A percentile compares a stretch with the other conserved stretches of the same genome.
Conservation (phyloP, 345 rosid genomes). For the Murraya koenigii region DNA sequence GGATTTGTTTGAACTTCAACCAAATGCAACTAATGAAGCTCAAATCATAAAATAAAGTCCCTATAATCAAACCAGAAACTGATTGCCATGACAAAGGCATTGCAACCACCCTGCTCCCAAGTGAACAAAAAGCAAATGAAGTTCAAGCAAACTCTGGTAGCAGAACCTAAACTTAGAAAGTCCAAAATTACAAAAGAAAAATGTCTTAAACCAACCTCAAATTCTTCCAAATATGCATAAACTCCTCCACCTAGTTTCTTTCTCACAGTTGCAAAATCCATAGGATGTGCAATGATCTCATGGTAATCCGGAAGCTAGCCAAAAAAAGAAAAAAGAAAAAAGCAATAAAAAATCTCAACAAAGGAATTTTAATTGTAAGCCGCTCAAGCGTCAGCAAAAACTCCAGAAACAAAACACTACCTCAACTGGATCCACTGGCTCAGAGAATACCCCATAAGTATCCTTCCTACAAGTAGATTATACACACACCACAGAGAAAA, state of each 20-base stretch:
- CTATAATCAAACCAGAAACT: background rate
- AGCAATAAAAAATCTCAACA: slow-evolving; percentile 9
- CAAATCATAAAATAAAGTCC: background rate
- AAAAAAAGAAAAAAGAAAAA: slow-evolving; percentile 14
- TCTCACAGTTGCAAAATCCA: slow-evolving; percentile 86
- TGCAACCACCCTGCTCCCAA: background rate
- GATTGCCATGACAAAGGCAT: background rate
- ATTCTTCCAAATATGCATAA: slow-evolving; percentile 74
- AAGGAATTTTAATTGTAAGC: background rate
- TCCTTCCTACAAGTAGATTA: slow-evolving; percentile 65
- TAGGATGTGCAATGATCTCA: slow-evolving; percentile 75
- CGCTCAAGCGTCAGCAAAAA: slow-evolving; percentile 4
- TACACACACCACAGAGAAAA: slow-evolving; percentile 5
- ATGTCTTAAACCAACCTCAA: slow-evolving; percentile 55
- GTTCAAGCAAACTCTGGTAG: background rate
- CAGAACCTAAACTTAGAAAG: background rate
- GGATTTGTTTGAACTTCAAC: background rate
- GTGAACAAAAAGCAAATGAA: background rate
- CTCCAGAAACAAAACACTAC: slow-evolving; percentile 28
- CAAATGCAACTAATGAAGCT: background rate
- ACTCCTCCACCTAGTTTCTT: slow-evolving; percentile 63
- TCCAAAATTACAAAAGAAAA: background rate
- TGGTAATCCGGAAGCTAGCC: slow-evolving; percentile 95
- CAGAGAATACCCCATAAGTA: slow-evolving; percentile 90
- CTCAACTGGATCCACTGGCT: slow-evolving; percentile 91